Evolutionary conservation across 257 asterid genomes (phyloP), one percentile per base, ranked within the genome.

Genomic region (Apocynum venetum): DNA sequence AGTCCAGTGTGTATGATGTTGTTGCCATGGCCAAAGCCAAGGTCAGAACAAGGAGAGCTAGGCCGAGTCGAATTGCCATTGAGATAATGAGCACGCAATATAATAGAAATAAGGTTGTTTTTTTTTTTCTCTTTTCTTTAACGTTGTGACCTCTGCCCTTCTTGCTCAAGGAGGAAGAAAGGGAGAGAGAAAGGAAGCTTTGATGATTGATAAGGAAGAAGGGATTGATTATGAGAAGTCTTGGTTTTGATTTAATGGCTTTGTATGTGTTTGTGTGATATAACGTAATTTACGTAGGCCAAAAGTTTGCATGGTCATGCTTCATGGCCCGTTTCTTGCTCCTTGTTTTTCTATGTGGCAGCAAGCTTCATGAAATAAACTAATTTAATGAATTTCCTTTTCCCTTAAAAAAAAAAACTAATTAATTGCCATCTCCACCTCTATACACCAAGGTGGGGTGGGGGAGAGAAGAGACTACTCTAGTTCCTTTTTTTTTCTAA

Each of bases 61-160:
- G 57, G 52, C 83, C 75, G 51, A 76, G 65, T 71, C 89, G 87
- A 79, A 47, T 66, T 75, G 85, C 87, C 94, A 89, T 90, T 52
- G 74, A 38, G 19, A 46, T 25, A 25, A 25, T 25, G 31, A 25
- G 31, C 31, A 25, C 31, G 31, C 31, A 25, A 25, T n/a, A n/a
- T n/a, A n/a, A n/a, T 25, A 25, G 31, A 25, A 25, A 25, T 25
- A 25, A 25, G 49, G 49, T 2, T 51, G 11, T 12, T 51, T 51
- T 48, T 8, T n/a, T n/a, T 48, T 48, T 5, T 48, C 53, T 49
- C 11, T 49, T 49, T 2, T 2, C 49, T 46, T 3, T 46, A 6
- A 4, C 10, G 8, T 12, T 25, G 6, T 15, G 10, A 4, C 57
- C 77, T 77, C 78, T 72, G 80, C 84, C 84, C 86, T 67, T 76